Evolutionary conservation across 176 grass and related monocot genomes (phyloP), one percentile per base, ranked within the genome.

Genomic region (Puya raimondii): DNA sequence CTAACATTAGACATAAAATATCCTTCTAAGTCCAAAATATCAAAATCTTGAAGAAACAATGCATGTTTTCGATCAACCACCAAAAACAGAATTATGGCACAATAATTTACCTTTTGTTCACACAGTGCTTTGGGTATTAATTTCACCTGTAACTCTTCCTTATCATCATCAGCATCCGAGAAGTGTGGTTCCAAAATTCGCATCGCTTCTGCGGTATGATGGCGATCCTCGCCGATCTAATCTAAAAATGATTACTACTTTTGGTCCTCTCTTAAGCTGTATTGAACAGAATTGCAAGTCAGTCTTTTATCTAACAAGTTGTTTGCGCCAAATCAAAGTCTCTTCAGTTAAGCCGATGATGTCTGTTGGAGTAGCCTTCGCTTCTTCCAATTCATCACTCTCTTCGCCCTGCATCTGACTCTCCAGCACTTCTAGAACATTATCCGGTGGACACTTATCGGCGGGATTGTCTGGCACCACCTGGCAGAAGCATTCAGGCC

Each of bases 401-500:
- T 73, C 82, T 71, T 84, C 74, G 9, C 59, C 75, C 52, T 89
- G 79, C 66, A 99, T 63, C 75, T 82, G 80, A 50, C 72, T 88
- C 49, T 90, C 89, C 20, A 90, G 57, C 63, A 90, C 72, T 49
- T 93, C 87, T 12, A 90, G 70, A 66, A 86, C 76, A 71, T 93
- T 91, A 72, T 87, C 71, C 1, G 77, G 79, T 0, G 94, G 87
- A 63, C 94, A 99, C 42, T 64, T 75, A 23, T 99, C 82, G 8
- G 67, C 90, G 12, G 20, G 76, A 63, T 86, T 86, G 75, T 70
- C 78, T n/a, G 94, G 50, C 23, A 77, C 67, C 1, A 51, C 70
- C 78, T 99, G 89, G 70, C 94, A 99, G 69, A 99, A 99, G 64
- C 94, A 99, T 72, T 99, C 94, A 2, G 94, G 89, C 94, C 94